These are phyloP conservation scores for Cladophialophora immunda DNA, from an alignment of 2,329 filamentous ascomycete species.

Conservation along the genomic window DNA sequence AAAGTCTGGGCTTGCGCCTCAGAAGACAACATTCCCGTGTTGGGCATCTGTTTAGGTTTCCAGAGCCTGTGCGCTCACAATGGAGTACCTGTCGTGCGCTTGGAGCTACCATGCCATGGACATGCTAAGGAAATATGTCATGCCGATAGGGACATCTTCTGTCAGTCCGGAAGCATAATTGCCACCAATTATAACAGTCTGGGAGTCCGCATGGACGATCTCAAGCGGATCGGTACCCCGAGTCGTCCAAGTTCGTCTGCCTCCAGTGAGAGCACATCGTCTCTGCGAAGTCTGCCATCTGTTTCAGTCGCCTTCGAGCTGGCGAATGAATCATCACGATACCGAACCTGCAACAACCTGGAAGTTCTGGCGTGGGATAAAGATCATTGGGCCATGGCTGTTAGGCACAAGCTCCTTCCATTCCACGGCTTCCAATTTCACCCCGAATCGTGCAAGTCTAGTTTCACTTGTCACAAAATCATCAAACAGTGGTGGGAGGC, in stretches of 20 bases:
- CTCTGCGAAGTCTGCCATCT: constrained; percentile 31
- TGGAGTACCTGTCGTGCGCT: constrained; percentile 70
- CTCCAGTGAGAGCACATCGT: constrained; percentile 29
- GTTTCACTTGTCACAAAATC: constrained; percentile 67
- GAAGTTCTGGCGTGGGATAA: constrained; percentile 69
- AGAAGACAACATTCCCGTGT: constrained; percentile 72
- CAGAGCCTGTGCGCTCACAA: constrained; percentile 78
- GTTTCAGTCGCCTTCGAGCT: constrained; percentile 8
- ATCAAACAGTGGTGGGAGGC: constrained; percentile 79
- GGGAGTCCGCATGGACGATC: constrained; percentile 27
- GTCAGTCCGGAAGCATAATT: constrained; percentile 65
- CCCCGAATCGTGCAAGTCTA: constrained; percentile 86
- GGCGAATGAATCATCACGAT: constrained; percentile 49
- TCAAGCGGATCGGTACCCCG: constrained; percentile 6
- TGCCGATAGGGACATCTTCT: constrained; percentile 70
- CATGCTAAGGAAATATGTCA: constrained; percentile 76
- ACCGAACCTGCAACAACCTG: constrained; percentile 40
- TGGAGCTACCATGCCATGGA: constrained; percentile 81
- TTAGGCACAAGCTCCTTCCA: constrained; percentile 72
- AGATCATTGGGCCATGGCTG: constrained; percentile 76
- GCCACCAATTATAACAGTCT: constrained; percentile 70
- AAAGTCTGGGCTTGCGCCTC: constrained; percentile 75
- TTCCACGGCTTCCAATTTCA: constrained; percentile 93
- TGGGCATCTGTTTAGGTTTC: constrained; percentile 90
- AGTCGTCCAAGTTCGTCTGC: constrained; percentile 33